Base-by-base conservation (phyloP, 2,329 filamentous ascomycete species). In the Trichoderma breve region DNA sequence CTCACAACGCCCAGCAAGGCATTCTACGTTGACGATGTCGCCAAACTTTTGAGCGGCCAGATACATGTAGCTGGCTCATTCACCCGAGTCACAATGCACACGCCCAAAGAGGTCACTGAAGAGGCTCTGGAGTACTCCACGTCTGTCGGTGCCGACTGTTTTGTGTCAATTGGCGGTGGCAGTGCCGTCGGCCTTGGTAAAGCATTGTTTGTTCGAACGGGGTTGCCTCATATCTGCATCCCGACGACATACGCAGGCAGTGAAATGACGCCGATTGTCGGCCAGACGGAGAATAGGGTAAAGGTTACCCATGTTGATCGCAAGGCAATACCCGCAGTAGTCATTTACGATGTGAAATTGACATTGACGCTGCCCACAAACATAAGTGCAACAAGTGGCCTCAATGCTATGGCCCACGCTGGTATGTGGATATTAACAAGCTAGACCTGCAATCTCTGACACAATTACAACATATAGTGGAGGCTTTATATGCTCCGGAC, bases 371-470 rank as follows among this genome's bases (percentile, higher is more conserved):
- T 91, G 28, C 89, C 89, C 0, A 76, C 80, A 2, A 79, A 77
- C 0, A 81, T 89, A 78, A 88, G 84, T 73, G 84, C 86, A 2
- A 88, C 85, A 0, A 90, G 88, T 72, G 89, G 89, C 60, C 83
- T 91, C 62, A 91, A 91, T 77, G 89, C 90, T 0, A 89, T 91
- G 78, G 89, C 90, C 2, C 90, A 91, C 79, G 85, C 88, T 55
- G 84, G 84, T 86, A 66, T 53, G 72, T 51, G 32, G 4, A 28
- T 15, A 57, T 11, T 0, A 43, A n/a, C 39, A 43, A 43, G 39
- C 15, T n/a, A 43, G 0, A n/a, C 15, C 39, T 8, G 39, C 43
- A 51, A 51, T 51, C 7, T 21, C 66, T 69, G 9, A 69, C 39
- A 18, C 15, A 18, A 71, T 11, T 5, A 26, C 11, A 7, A 8